Conservation (phyloP, 352 stramenopile genomes). For the Pythium brassicae region DNA sequence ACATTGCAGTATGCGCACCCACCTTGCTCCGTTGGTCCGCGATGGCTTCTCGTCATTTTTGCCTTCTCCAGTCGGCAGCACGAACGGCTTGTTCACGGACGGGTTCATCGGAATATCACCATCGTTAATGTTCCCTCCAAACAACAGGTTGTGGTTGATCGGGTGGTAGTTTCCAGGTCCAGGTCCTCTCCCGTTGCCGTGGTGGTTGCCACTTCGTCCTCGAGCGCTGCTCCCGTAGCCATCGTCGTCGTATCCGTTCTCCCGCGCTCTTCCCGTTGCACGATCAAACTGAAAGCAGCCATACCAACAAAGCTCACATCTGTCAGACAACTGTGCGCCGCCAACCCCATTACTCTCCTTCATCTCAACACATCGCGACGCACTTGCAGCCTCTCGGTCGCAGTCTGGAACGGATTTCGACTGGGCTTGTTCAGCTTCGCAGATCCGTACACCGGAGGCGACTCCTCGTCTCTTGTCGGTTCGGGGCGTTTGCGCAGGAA, state of each 20-base stretch:
- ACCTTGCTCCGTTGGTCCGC: conserved; percentile 5
- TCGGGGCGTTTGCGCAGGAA: conserved; percentile 32
- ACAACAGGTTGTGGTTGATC: conserved; percentile 67
- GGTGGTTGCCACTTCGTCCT: conserved; percentile 8
- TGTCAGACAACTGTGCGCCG: neutral
- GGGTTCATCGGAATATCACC: conserved; percentile 14
- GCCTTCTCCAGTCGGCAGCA: conserved; percentile 46
- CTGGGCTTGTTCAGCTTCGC: conserved; percentile 7
- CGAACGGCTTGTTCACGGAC: conserved; percentile 69
- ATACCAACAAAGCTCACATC: neutral
- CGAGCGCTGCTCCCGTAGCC: conserved; percentile 15
- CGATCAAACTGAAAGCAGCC: conserved; percentile 29
- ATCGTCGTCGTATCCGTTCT: conserved; percentile 33
- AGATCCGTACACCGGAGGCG: conserved; percentile 1
- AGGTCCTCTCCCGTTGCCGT: conserved; percentile 19
- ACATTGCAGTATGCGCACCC: neutral
- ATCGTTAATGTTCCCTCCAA: conserved; percentile 28
- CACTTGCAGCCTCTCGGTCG: conserved; percentile 63
- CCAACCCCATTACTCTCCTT: neutral
- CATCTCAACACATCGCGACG: neutral
- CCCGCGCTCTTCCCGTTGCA: conserved; percentile 29
- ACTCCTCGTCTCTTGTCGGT: conserved; percentile 10
- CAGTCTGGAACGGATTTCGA: conserved; percentile 66
- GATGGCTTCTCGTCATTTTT: conserved; percentile 20
- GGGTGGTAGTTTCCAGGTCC: conserved; percentile 58